Conservation (phyloP, 2,329 filamentous ascomycete genomes). For the Hortaea sp. region DNA sequence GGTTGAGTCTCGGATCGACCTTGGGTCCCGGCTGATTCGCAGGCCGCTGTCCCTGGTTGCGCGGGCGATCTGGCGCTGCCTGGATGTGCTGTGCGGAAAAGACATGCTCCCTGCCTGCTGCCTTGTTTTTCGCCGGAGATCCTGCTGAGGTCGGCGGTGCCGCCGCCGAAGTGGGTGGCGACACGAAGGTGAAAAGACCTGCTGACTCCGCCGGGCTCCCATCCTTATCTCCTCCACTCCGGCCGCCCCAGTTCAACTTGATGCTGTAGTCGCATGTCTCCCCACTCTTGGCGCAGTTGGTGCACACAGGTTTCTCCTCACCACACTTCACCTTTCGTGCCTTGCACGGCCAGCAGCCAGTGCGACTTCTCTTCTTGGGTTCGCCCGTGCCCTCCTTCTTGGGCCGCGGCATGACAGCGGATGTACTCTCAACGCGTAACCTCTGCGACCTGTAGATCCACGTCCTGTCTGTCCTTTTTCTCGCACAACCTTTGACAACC, state of each 20-base stretch:
- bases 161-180: constrained; percentile 8
- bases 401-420: constrained; percentile 49
- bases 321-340: constrained; percentile 71
- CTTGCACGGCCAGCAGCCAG: constrained; percentile 70
- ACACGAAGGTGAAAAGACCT: constrained; percentile 21
- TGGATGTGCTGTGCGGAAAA: constrained; percentile 25
- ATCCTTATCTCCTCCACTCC: constrained; percentile 45
- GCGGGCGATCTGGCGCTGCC: constrained; percentile 8
- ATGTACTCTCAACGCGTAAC: no score
- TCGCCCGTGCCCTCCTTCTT: constrained; percentile 54
- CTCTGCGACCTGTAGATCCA: no score
- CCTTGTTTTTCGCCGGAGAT: constrained; percentile 2
- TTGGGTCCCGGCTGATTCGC: constrained; percentile 13
- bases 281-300: constrained; percentile 58
- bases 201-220: constrained; percentile 12
- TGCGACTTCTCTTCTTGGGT: constrained; percentile 57
- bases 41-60: constrained; percentile 12
- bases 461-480: no score
- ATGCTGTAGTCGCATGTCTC: constrained; percentile 74
- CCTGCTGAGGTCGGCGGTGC: not conserved
- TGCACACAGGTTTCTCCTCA: constrained; percentile 63
- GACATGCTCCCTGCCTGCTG: constrained; percentile 18
- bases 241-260: constrained; percentile 69
- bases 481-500: no score
- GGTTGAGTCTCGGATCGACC: constrained; percentile 8